Percentiles rank a stretch among this genome's conserved stretches.
Conservation (phyloP, 1,284 basidiomycete species). For the Leccinum pachyderme region DNA sequence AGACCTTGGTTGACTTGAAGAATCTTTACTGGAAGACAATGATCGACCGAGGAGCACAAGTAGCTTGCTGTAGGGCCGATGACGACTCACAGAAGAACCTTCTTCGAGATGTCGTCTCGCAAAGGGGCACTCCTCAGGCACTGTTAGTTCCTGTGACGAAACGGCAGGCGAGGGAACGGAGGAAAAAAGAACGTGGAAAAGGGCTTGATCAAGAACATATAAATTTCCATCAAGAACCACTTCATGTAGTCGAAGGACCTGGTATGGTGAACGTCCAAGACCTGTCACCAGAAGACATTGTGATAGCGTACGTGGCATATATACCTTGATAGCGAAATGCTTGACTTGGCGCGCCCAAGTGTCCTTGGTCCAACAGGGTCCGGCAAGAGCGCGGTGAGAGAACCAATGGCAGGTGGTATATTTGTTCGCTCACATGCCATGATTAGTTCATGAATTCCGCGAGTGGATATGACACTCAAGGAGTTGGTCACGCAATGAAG, state of each 20-base stretch:
- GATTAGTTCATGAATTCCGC: neutral
- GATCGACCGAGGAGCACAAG: neutral
- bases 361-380: neutral
- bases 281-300: neutral
- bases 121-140: neutral
- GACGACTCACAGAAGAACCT: neutral
- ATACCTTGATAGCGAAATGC: neutral
- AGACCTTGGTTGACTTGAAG: neutral
- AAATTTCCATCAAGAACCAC: neutral
- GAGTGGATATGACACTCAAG: neutral
- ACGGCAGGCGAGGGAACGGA: neutral
- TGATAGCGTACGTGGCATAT: neutral
- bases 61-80: neutral
- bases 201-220: neutral
- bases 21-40: neutral
- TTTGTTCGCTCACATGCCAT: neutral
- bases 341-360: neutral
- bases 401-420: neutral
- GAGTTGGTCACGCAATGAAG: neutral
- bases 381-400: neutral
- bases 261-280: neutral
- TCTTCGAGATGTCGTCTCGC: neutral
- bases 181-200: neutral
- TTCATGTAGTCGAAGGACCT: neutral
- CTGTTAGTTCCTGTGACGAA: neutral